Evolutionary conservation across 1,284 basidiomycete species (phyloP).

Genomic region (Schizophyllum amplum): DNA sequence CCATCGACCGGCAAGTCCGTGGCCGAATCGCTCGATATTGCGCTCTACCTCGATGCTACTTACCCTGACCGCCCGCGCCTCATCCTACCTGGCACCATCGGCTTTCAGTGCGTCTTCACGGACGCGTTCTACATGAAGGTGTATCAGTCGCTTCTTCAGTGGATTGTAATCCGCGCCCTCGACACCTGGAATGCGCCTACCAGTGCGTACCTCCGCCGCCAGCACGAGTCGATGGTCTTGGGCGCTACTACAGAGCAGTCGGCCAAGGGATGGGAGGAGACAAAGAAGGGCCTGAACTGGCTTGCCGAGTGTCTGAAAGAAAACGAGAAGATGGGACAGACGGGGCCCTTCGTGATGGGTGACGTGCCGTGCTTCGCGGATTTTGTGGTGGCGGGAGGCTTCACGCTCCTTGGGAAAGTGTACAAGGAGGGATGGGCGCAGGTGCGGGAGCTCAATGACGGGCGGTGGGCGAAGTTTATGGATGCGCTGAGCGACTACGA

Average conservation of each 20-base stretch:
- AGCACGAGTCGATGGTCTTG: slow-evolving; percentile 22
- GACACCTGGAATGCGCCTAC: slow-evolving; percentile 18
- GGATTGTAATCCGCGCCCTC: slow-evolving; percentile 1
- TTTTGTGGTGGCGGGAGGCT: slow-evolving; percentile 18
- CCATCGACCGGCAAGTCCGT: slow-evolving; percentile 21
- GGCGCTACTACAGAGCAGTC: slow-evolving; percentile 18
- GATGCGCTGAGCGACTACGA: neutral
- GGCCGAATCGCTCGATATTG: slow-evolving; percentile 28
- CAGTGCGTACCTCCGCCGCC: slow-evolving; percentile 23
- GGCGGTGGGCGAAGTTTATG: slow-evolving; percentile 8
- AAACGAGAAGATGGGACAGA: slow-evolving; percentile 15
- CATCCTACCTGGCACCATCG: slow-evolving; percentile 24
- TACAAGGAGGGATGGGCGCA: slow-evolving; percentile 7
- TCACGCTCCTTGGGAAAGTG: slow-evolving; percentile 2
- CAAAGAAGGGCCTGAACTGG: slow-evolving; percentile 17
- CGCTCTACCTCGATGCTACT: slow-evolving; percentile 33
- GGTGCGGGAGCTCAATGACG: slow-evolving; percentile 4
- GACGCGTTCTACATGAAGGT: slow-evolving; percentile 5
- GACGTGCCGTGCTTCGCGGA: slow-evolving; percentile 23
- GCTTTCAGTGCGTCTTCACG: slow-evolving; percentile 23
- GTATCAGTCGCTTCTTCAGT: slow-evolving; percentile 4
- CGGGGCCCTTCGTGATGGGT: slow-evolving; percentile 14
- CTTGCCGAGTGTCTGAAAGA: slow-evolving; percentile 17
- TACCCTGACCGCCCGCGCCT: slow-evolving; percentile 30
- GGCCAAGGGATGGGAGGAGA: slow-evolving; percentile 12